Evolutionary conservation across 257 asterid species (phyloP).

Genomic region (Haberlea rhodopensis): DNA sequence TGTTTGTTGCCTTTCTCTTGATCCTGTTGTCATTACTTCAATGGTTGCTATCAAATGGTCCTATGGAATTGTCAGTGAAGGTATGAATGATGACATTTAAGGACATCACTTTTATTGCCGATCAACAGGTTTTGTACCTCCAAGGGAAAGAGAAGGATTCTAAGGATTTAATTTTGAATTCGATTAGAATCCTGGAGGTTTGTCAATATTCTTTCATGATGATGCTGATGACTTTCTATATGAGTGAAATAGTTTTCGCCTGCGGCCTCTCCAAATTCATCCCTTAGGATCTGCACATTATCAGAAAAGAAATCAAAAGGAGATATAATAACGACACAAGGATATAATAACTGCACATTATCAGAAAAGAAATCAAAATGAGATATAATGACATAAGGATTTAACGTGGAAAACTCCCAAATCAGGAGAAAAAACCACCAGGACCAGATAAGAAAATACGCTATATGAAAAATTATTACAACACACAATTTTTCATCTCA

Average conservation of each 20-base stretch:
- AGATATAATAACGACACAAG: no score
- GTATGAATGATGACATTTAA: slow-evolving; percentile 1
- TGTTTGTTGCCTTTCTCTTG: background rate
- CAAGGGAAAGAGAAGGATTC: slow-evolving; percentile 74
- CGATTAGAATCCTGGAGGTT: slow-evolving; percentile 83
- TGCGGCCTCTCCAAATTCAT: no score
- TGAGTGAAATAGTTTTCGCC: slow-evolving; percentile 10
- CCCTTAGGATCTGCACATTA: no score
- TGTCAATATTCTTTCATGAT: slow-evolving; percentile 21
- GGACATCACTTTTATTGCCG: slow-evolving; percentile 2
- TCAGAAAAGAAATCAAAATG: no score
- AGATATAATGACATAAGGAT: no score
- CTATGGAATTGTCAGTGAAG: background rate
- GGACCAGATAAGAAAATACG: no score
- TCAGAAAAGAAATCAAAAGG: no score
- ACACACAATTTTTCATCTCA: no score
- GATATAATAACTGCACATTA: no score
- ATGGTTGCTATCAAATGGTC: background rate
- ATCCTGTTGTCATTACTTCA: slow-evolving; percentile 5
- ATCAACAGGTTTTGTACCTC: slow-evolving; percentile 61
- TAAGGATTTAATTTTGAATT: slow-evolving; percentile 62
- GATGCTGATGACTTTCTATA: slow-evolving; percentile 23
- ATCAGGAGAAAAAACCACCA: no score
- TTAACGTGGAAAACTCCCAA: no score
- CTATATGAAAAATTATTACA: no score